These are phyloP conservation scores for Suillus americanus DNA, from an alignment of 768 basidiomycete species.

Conservation along the genomic window DNA sequence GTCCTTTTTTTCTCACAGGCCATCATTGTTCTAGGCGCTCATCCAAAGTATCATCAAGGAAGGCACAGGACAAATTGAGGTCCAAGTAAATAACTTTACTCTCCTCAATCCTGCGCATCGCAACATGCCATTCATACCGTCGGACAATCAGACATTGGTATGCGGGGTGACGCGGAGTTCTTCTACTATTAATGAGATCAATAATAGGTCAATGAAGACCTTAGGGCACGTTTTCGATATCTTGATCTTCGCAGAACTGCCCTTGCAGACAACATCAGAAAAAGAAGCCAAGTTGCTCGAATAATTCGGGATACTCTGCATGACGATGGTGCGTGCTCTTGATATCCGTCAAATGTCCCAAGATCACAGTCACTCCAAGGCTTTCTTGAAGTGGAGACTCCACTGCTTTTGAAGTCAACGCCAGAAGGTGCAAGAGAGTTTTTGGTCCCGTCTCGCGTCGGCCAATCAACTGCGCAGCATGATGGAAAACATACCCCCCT, in stretches of 20 bases:
- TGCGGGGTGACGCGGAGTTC: slow-evolving; percentile 26
- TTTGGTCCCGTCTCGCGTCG: slow-evolving; percentile 76
- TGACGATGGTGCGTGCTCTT: slow-evolving; percentile 56
- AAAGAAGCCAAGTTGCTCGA: slow-evolving; percentile 80
- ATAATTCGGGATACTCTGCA: slow-evolving; percentile 72
- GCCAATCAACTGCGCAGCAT: slow-evolving; percentile 28
- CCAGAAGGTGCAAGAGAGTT: slow-evolving; percentile 96
- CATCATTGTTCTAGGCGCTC: slow-evolving; percentile 6
- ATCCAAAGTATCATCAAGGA: slow-evolving; percentile 37
- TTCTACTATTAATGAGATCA: background rate
- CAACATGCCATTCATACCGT: slow-evolving; percentile 82
- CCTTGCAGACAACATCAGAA: slow-evolving; percentile 77
- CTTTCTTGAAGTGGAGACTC: slow-evolving; percentile 93
- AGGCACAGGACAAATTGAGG: slow-evolving; percentile 75
- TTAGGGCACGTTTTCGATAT: slow-evolving; percentile 83
- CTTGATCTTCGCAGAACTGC: slow-evolving; percentile 81
- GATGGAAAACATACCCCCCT: slow-evolving; percentile 28
- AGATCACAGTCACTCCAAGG: slow-evolving; percentile 42
- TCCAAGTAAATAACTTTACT: slow-evolving; percentile 66
- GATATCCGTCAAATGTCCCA: slow-evolving; percentile 7
- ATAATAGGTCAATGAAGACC: slow-evolving; percentile 76
- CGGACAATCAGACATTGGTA: slow-evolving; percentile 73
- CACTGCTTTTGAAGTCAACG: slow-evolving; percentile 84
- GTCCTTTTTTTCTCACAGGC: slow-evolving; percentile 1
- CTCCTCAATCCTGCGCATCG: slow-evolving; percentile 77